Conservation (phyloP, 768 basidiomycete species). For the Polyporus arcularius region DNA sequence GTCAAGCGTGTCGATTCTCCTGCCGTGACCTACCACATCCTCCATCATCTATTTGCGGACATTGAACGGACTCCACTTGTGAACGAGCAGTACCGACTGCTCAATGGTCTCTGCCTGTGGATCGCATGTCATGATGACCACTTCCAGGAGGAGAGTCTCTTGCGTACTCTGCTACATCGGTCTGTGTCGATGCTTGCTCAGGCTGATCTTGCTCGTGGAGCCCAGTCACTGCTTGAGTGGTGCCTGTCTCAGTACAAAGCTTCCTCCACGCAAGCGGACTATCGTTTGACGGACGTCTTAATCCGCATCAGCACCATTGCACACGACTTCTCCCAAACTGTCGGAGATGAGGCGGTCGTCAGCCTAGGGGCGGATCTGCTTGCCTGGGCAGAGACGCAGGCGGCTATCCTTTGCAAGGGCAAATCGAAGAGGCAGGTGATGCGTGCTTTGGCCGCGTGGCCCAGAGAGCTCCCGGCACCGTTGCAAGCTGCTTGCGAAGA, state of each 20-base stretch:
- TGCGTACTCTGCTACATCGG: slow-evolving; percentile 71
- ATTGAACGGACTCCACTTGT: slow-evolving; percentile 70
- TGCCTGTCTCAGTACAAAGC: slow-evolving; percentile 55
- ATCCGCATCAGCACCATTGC: slow-evolving; percentile 66
- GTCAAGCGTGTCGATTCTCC: slow-evolving; percentile 43
- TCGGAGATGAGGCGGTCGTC: slow-evolving; percentile 31
- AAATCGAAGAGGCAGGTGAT: slow-evolving; percentile 43
- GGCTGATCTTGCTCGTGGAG: slow-evolving; percentile 62
- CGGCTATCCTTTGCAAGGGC: slow-evolving; percentile 42
- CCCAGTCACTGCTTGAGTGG: slow-evolving; percentile 82
- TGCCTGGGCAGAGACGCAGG: slow-evolving; percentile 64
- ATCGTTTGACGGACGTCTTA: slow-evolving; percentile 63
- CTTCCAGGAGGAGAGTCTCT: slow-evolving; percentile 58
- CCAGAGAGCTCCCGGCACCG: slow-evolving; percentile 54
- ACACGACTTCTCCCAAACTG: slow-evolving; percentile 49
- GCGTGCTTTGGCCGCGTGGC: slow-evolving; percentile 75
- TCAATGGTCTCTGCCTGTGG: slow-evolving; percentile 76
- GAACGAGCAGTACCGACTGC: slow-evolving; percentile 77
- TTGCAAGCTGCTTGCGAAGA: slow-evolving; percentile 48
- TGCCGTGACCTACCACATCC: slow-evolving; percentile 76
- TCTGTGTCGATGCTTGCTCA: slow-evolving; percentile 66
- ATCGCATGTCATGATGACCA: slow-evolving; percentile 59
- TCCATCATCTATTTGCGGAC: slow-evolving; percentile 70
- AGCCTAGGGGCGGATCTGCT: slow-evolving; percentile 50
- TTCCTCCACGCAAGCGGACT: slow-evolving; percentile 41